Conservation (phyloP, 2,329 filamentous ascomycete genomes). For the Claviceps sorghi region DNA sequence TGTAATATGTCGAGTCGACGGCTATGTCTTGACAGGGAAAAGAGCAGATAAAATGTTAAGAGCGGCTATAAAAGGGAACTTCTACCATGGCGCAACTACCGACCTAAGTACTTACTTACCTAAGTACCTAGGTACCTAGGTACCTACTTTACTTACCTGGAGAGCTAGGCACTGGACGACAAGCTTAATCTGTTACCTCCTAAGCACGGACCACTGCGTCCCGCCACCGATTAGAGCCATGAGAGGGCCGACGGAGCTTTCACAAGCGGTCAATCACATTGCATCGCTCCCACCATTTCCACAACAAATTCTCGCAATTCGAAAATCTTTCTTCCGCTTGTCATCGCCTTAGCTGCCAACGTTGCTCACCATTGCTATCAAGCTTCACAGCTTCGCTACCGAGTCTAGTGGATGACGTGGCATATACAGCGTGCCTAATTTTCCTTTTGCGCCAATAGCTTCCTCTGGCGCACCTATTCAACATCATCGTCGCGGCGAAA, state of each 20-base stretch:
- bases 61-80: neutral
- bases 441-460: neutral
- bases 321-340: neutral
- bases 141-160: no score
- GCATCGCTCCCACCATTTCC: slow-evolving; percentile 2
- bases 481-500: neutral
- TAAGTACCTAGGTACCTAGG: no score
- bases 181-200: neutral
- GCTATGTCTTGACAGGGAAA: no score
- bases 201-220: neutral
- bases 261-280: neutral
- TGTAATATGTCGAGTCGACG: neutral
- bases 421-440: neutral
- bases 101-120: no score
- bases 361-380: neutral
- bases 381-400: neutral
- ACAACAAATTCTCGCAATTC: slow-evolving; percentile 7
- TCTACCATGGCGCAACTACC: no score
- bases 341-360: neutral
- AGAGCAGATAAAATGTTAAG: no score
- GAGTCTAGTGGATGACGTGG: neutral
- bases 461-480: neutral
- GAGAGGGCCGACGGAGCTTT: neutral
- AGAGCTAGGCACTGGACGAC: neutral
- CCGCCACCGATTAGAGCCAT: neutral